phyloP scores from a whole-genome alignment of 2,329 filamentous ascomycete genomes.

The Sporothrix inflata region DNA sequence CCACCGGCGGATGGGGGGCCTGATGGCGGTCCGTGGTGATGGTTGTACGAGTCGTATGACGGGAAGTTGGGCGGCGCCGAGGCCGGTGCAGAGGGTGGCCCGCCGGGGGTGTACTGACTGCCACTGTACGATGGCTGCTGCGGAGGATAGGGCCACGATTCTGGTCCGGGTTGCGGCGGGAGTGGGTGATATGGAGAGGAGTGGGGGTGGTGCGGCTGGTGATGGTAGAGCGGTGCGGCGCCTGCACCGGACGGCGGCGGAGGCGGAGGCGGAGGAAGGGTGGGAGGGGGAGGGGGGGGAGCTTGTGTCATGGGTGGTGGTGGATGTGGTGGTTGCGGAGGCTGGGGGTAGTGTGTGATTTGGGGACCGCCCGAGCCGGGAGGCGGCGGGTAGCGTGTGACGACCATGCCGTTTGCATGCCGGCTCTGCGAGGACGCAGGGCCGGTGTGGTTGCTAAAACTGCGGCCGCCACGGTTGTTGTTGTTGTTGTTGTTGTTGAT shows the following conservation, averaged over 20 bases:
- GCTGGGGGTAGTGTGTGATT: slow-evolving; percentile 37
- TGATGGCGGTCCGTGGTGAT: slow-evolving; percentile 14
- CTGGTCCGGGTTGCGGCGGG: background rate
- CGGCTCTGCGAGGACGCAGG: slow-evolving; percentile 34
- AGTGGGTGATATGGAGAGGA: background rate
- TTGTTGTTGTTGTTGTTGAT: background rate
- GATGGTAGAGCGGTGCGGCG: background rate
- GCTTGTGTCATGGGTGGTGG: slow-evolving; percentile 27
- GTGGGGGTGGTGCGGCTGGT: background rate
- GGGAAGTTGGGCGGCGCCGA: slow-evolving; percentile 32
- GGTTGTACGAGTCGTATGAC: slow-evolving; percentile 31
- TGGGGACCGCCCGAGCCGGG: slow-evolving; percentile 42
- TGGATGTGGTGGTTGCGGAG: slow-evolving; percentile 36
- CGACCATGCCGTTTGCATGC: slow-evolving; percentile 42
- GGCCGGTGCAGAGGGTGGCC: background rate
- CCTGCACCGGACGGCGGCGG: slow-evolving; percentile 30
- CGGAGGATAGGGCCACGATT: background rate
- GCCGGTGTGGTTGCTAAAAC: slow-evolving; percentile 23
- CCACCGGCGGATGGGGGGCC: background rate
- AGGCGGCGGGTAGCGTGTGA: slow-evolving; percentile 45
- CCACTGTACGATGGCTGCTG: background rate
- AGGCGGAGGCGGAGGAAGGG: slow-evolving; percentile 34
- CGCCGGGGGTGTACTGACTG: slow-evolving; percentile 2
- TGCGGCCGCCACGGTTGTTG: background rate
- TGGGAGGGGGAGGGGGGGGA: slow-evolving; percentile 29